Conservation (phyloP, 192 early-diverging fungal species). For the Thamnidium elegans region DNA sequence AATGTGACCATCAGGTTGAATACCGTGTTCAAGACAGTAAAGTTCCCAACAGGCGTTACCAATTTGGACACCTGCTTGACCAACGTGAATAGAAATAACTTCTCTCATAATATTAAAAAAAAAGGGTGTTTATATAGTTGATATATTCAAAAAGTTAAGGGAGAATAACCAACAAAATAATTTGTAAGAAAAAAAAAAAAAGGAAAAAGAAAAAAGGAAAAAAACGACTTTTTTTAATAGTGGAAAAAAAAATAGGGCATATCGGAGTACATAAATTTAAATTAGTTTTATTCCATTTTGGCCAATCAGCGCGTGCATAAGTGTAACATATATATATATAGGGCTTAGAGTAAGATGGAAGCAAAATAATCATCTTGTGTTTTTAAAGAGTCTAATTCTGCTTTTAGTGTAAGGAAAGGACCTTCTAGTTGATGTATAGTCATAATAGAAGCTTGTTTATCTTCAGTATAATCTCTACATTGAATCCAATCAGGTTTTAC, state of each 20-base stretch:
- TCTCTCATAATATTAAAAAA: constrained; percentile 39
- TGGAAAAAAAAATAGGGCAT: neutral
- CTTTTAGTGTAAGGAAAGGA: constrained; percentile 15
- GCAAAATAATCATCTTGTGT: neutral
- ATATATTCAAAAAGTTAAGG: constrained; percentile 21
- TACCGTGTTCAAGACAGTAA: constrained; percentile 40
- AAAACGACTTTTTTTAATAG: neutral
- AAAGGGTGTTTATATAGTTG: constrained; percentile 4
- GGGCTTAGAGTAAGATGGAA: neutral
- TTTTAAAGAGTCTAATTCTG: constrained; percentile 17
- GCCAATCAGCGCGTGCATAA: constrained; percentile 2
- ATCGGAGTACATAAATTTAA: neutral
- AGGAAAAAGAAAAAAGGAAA: neutral
- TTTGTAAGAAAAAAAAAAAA: neutral
- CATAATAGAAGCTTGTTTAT: constrained; percentile 53
- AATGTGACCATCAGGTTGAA: constrained; percentile 37
- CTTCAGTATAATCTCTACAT: constrained; percentile 63
- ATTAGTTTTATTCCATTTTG: neutral
- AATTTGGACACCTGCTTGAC: constrained; percentile 74
- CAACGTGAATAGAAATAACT: constrained; percentile 45
- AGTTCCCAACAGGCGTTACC: constrained; percentile 87
- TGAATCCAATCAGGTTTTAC: constrained; percentile 44
- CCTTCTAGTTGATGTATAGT: constrained; percentile 49
- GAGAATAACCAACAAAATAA: constrained; percentile 19
- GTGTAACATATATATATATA: neutral